Evolutionary conservation across 768 basidiomycete genomes (phyloP).

Genomic region (Lentinula lateritia): DNA sequence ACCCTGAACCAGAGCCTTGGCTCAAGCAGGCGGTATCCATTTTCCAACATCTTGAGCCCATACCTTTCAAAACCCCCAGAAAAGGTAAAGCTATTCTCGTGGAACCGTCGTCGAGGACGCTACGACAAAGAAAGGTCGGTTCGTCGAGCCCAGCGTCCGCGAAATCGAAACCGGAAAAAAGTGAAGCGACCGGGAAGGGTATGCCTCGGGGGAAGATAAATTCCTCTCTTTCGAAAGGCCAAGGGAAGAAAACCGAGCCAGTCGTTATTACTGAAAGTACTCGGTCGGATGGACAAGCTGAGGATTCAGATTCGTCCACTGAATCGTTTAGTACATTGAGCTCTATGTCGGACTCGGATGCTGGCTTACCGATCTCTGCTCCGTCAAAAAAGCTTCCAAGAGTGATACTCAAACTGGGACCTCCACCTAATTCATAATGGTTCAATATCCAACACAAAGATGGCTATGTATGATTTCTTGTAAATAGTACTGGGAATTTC

Average conservation of each 20-base stretch:
- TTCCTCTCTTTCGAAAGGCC: neutral
- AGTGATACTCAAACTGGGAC: slow-evolving; percentile 52
- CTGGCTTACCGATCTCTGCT: neutral
- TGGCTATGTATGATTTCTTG: too few species aligned
- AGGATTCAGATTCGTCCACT: neutral
- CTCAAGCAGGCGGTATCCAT: slow-evolving; percentile 48
- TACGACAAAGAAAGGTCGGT: slow-evolving; percentile 40
- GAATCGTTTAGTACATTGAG: neutral
- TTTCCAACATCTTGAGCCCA: slow-evolving; percentile 38
- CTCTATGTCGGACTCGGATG: neutral
- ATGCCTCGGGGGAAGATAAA: neutral
- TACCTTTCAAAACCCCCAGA: slow-evolving; percentile 15
- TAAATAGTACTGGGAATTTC: too few species aligned
- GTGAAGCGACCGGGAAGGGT: slow-evolving; percentile 10
- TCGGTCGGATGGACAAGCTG: neutral
- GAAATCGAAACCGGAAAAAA: slow-evolving; percentile 2
- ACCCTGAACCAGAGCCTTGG: slow-evolving; percentile 43
- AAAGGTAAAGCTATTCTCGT: slow-evolving; percentile 14
- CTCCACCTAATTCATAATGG: slow-evolving; percentile 17
- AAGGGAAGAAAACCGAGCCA: neutral
- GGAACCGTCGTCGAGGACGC: slow-evolving; percentile 33
- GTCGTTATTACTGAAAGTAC: neutral
- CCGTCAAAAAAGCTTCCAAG: slow-evolving; percentile 43
- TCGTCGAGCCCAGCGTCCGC: slow-evolving; percentile 14
- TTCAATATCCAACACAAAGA: neutral